A percentile compares a stretch with the other conserved stretches of the same genome.
Conservation (phyloP, 2,329 filamentous ascomycete species). For the Rhynchosporium graminicola region DNA sequence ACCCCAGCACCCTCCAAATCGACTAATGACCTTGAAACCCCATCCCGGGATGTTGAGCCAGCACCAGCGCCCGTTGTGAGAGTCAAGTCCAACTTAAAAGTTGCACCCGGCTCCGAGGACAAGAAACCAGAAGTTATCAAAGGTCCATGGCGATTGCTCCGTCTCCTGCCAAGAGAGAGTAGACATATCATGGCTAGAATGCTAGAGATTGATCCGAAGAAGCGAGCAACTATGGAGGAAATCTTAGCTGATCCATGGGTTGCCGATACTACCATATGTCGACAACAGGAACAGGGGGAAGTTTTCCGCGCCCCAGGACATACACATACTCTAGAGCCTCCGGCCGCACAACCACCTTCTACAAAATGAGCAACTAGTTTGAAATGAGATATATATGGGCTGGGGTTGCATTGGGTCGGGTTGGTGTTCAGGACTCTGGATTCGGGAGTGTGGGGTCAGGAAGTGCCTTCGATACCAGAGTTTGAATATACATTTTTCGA, state of each 20-base stretch:
- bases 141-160: slow-evolving; percentile 86
- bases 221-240: slow-evolving; percentile 81
- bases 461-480: neutral
- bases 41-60: slow-evolving; percentile 27
- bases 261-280: slow-evolving; percentile 79
- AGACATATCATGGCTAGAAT: slow-evolving; percentile 88
- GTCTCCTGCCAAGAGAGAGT: slow-evolving; percentile 85
- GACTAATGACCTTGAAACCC: slow-evolving; percentile 29
- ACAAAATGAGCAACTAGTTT: slow-evolving; percentile 10
- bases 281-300: slow-evolving; percentile 75
- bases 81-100: slow-evolving; percentile 18
- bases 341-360: slow-evolving; percentile 46
- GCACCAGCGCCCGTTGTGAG: slow-evolving; percentile 29
- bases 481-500: slow-evolving; percentile 4
- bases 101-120: slow-evolving; percentile 42
- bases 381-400: slow-evolving; percentile 7
- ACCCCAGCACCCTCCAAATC: slow-evolving; percentile 34
- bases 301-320: slow-evolving; percentile 76
- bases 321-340: slow-evolving; percentile 80
- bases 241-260: slow-evolving; percentile 90
- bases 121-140: slow-evolving; percentile 74
- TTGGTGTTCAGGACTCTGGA: slow-evolving; percentile 13
- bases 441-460: neutral
- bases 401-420: slow-evolving; percentile 9
- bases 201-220: slow-evolving; percentile 84